Base-by-base conservation (phyloP, 805 yeast genomes). In the Wickerhamomyces canadensis region DNA sequence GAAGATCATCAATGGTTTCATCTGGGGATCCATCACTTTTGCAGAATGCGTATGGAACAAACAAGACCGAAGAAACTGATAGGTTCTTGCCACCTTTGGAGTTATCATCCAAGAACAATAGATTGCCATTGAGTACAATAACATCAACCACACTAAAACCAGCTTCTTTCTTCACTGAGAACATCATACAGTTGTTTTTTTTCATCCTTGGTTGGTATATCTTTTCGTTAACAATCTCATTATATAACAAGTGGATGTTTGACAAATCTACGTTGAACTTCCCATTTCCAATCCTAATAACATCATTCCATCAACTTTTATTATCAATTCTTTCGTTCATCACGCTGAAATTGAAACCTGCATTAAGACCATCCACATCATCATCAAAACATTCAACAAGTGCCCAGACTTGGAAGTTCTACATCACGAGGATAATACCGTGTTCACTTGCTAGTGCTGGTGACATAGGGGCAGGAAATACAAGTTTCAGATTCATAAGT, bases 201-300 rank as follows among this genome's bases (percentile, higher is more conserved):
- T 46, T 46, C 13, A 59, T 61, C 3, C 22, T 56, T 7, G 84
- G 84, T 5, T 84, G 93, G 94, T 84, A 82, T 48, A 40, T 70
- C 14, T 80, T 81, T 41, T 80, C 89, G 6, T 64, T 84, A 39
- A 62, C 84, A 14, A 75, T 84, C 15, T 80, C 89, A 8, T 60
- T 85, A 22, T 93, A 91, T 64, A 93, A 93, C 67, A 89, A 89
- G 64, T 88, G 97, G 97, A 91, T 91, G 97, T 93, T 91, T 64
- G 89, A 91, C 27, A 57, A 60, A 6, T 69, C 73, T 9, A 83
- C 86, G 15, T 65, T 89, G 38, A 76, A 84, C 54, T 81, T 93
- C 51, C 74, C 77, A 23, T 93, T 78, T 55, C 98, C 98, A 2
- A 73, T 93, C 17, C 62, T 89, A 21, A 76, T 89, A 36, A 93